Percentiles rank a stretch among this genome's conserved stretches.
These are phyloP conservation scores for Trichoderma sp. DNA, from an alignment of 2,329 filamentous ascomycete genomes.

Conservation along the genomic window DNA sequence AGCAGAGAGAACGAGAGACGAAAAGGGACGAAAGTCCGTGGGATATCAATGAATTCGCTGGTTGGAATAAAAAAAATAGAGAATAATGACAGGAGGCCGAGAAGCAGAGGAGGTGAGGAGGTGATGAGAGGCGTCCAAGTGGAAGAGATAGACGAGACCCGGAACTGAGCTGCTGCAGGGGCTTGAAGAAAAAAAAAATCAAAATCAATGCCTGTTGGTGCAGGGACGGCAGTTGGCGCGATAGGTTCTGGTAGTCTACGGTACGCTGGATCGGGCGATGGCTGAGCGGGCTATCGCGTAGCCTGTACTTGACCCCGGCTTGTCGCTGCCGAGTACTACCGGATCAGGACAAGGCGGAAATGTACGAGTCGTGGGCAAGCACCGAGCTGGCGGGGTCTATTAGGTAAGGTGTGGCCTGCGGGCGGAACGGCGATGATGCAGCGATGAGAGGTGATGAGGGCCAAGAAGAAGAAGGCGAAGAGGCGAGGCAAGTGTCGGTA, in stretches of 20 bases:
- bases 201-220: neutral
- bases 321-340: neutral
- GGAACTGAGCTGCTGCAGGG: conserved; percentile 4
- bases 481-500: neutral
- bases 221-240: conserved; percentile 21
- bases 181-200: neutral
- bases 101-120: neutral
- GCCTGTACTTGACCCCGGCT: neutral
- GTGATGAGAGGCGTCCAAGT: neutral
- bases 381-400: neutral
- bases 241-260: conserved; percentile 7
- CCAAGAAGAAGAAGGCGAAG: neutral
- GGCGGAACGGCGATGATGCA: neutral
- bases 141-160: neutral
- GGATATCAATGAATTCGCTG: neutral
- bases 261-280: conserved; percentile 9
- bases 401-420: conserved; percentile 5
- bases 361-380: neutral
- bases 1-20: too few species aligned
- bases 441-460: neutral
- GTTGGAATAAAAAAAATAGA: neutral
- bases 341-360: conserved; percentile 1
- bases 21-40: neutral
- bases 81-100: neutral
- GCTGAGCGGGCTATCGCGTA: conserved; percentile 4